phyloP scores from a whole-genome alignment of 306 rosid genomes.

The Vigna unguiculata region DNA sequence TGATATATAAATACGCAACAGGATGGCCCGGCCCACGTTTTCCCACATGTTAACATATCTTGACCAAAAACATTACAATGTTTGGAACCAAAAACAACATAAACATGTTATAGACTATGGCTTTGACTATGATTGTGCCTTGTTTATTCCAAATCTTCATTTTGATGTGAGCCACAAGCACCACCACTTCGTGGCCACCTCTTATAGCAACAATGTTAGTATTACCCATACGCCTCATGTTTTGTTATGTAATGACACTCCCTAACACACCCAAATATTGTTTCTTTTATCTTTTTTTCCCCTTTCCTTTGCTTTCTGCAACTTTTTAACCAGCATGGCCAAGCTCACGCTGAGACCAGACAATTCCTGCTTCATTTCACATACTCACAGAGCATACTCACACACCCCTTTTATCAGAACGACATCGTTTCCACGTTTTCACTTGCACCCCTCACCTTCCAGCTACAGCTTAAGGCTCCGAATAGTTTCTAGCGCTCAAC shows the following conservation, averaged over 20 bases:
- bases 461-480: slow-evolving; percentile 51
- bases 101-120: not conserved
- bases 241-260: not conserved
- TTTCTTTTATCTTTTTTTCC: not conserved
- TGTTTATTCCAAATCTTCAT: not conserved
- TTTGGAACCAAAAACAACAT: not conserved
- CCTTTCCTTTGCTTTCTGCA: not conserved
- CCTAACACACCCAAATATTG: not conserved
- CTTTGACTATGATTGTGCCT: too few species aligned
- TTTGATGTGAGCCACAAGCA: slow-evolving; percentile 39
- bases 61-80: too few species aligned
- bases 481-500: slow-evolving; percentile 51
- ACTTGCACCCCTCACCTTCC: slow-evolving; percentile 48
- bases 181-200: slow-evolving; percentile 38
- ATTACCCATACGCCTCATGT: not conserved
- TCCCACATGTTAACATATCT: too few species aligned
- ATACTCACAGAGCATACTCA: slow-evolving; percentile 18
- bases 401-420: slow-evolving; percentile 36
- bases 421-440: slow-evolving; percentile 46
- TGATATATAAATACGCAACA: too few species aligned
- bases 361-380: slow-evolving; percentile 36
- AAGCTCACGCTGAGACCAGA: slow-evolving; percentile 57
- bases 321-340: slow-evolving; percentile 56
- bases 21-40: too few species aligned
- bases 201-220: not conserved